phyloP scores from a whole-genome alignment of 2,329 filamentous ascomycete species.

The Penicillium sp. region DNA sequence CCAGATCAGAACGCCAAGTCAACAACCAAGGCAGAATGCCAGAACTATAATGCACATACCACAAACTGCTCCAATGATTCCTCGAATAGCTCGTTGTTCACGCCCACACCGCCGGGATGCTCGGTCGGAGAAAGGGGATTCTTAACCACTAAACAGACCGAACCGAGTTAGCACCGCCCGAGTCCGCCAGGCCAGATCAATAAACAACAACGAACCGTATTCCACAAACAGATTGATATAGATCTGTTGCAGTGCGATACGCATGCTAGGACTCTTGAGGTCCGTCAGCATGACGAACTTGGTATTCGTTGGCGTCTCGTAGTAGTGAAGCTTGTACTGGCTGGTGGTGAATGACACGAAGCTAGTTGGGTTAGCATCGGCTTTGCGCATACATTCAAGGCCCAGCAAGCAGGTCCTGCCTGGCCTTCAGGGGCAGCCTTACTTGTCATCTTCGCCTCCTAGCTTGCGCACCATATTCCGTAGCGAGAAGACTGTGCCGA shows the following conservation, averaged over 20 bases:
- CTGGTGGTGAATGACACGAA: conserved; percentile 92
- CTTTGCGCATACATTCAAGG: neutral
- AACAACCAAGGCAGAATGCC: conserved; percentile 7
- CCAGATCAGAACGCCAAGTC: conserved; percentile 21
- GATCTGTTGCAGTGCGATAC: conserved; percentile 93
- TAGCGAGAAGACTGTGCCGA: conserved; percentile 92
- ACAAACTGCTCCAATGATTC: conserved; percentile 54
- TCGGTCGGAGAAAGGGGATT: conserved; percentile 61
- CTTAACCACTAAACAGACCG: conserved; percentile 53
- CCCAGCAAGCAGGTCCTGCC: neutral
- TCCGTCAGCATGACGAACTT: conserved; percentile 98
- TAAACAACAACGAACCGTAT: conserved; percentile 59
- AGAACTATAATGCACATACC: conserved; percentile 32
- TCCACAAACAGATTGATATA: conserved; percentile 98
- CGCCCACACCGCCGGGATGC: conserved; percentile 60
- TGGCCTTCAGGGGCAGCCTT: conserved; percentile 15
- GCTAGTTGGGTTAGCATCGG: conserved; percentile 42
- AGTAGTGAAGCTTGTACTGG: conserved; percentile 98
- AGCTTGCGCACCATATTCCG: conserved; percentile 96
- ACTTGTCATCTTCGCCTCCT: conserved; percentile 82
- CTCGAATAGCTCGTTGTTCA: conserved; percentile 65
- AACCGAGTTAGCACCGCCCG: conserved; percentile 6
- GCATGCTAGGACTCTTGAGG: conserved; percentile 81
- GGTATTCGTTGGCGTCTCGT: conserved; percentile 92
- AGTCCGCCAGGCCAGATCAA: neutral